Evolutionary conservation across 495 filamentous ascomycete genomes (phyloP), one percentile per base, ranked within the genome.

Genomic region (Neurospora sublineolata): DNA sequence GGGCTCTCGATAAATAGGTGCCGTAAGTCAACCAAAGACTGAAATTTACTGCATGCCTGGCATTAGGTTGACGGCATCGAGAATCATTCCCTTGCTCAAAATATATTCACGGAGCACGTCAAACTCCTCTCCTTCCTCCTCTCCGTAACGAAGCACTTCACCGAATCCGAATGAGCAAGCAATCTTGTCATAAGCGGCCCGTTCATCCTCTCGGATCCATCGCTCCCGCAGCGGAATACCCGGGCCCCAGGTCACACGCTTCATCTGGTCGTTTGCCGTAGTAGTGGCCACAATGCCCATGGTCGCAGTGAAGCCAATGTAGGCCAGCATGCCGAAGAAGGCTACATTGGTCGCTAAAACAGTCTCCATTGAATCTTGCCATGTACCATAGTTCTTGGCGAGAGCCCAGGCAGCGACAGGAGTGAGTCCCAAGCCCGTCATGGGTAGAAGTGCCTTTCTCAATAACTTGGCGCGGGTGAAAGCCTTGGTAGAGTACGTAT

Each of bases 201-300:
- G 86, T 82, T 99, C 95, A 68, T 97, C 93, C 82, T 99, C 95
- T 40, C 92, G 86, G 44, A 97, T 78, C 94, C 94, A 98, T n/a
- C 96, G 87, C 72, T 94, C 83, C 72, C 90, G 84, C 76, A 99
- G 81, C 33, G 92, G 91, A 33, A 90, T 89, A 3, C 95, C 95
- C 14, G 85, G 82, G 14, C 89, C 84, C 96, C 96, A 99, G 4
- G 90, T 91, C 38, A 98, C 92, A 4, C 95, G 88, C 71, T 93
- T 89, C 92, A 97, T 96, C 79, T 98, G 94, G 79, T 97, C 93
- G 82, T 97, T 97, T 23, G 88, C 83, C 18, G 94, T 97, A 38
- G 90, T 90, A 33, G 94, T 79, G 16, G 94, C 93, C 16, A 97
- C 86, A n/a, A 93, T 76, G 6, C 94, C 95, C 64, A 97, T 86